A percentile compares a stretch with the other conserved stretches of the same genome.
These are phyloP conservation scores for Draba incana DNA, from an alignment of 345 rosid species.

Conservation along the genomic window DNA sequence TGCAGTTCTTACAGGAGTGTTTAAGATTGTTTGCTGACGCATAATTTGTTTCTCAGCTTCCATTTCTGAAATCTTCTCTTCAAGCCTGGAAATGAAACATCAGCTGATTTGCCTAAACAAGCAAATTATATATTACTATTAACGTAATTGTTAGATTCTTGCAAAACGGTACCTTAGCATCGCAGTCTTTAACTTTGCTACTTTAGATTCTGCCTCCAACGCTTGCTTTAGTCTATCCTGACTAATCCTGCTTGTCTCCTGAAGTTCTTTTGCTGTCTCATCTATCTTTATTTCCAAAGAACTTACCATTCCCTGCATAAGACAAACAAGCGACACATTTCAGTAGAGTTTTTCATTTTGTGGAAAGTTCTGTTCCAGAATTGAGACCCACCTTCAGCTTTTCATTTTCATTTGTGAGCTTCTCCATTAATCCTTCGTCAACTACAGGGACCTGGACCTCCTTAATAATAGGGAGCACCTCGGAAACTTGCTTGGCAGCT, in stretches of 20 bases:
- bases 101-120: constrained; percentile 3
- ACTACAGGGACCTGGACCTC: constrained; percentile 91
- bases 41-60: constrained; percentile 87
- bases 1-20: constrained; percentile 53
- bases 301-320: constrained; percentile 71
- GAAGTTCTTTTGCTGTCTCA: constrained; percentile 85
- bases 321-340: constrained; percentile 22
- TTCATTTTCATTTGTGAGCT: constrained; percentile 86
- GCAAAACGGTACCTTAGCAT: constrained; percentile 70
- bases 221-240: constrained; percentile 97
- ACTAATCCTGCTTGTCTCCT: constrained; percentile 74
- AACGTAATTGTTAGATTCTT: constrained; percentile 32
- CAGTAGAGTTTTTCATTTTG: not conserved
- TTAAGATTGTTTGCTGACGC: constrained; percentile 68
- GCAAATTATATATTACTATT: constrained; percentile 10
- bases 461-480: constrained; percentile 73
- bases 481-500: constrained; percentile 66
- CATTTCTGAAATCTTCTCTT: constrained; percentile 79
- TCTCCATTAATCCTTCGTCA: constrained; percentile 71
- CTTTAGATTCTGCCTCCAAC: constrained; percentile 86
- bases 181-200: constrained; percentile 77
- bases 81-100: constrained; percentile 67
- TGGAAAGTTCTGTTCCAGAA: constrained; percentile 14
- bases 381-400: constrained; percentile 71
- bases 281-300: constrained; percentile 86